Base-by-base conservation (phyloP, 1,139 yeast species). In the Geotrichum phurueaensis region DNA sequence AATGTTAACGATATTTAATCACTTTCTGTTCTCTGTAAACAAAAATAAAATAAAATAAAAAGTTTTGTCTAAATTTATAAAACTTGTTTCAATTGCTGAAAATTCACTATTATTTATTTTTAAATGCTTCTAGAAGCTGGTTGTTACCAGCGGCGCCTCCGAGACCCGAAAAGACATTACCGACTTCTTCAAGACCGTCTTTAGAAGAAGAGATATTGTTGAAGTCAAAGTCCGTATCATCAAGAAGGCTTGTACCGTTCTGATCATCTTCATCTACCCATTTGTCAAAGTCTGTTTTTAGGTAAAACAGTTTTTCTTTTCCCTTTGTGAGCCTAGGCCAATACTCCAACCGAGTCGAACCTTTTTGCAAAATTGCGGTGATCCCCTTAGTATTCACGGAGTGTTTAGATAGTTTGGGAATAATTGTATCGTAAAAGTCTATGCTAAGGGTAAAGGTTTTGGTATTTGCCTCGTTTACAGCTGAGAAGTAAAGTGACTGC, bases 241-340 rank as follows among this genome's bases (percentile, higher is more conserved):
- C 73, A 20, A 68, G 71, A 55, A 67, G 66, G 10, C 80, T 84
- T 22, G 78, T 85, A 10, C 18, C 45, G n/a, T 76, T 89, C 76
- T 89, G 96, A 75, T 90, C 96, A 70, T 91, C 97, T 78, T 90
- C 96, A 72, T 90, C 96, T 52, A 87, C 95, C 99, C 99, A 94
- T 75, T 86, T 89, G 78, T 92, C 97, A 71, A 94, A 94, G 73
- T 94, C 98, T 18, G 99, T 94, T 79, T 89, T 88, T 73, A 94
- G 83, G 75, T 83, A 89, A 67, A 83, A 86, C 2, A 25, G 23
- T 29, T 49, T 56, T 12, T 43, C 25, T 20, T 29, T 18, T 13
- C 10, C 15, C 23, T 45, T 33, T 4, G 47, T 20, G 27, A 56
- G 54, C 31, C 47, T 31, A 15, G 54, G 52, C 52, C 51, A 47